Base-by-base conservation (phyloP, 306 rosid genomes). In the Benincasa hispida region DNA sequence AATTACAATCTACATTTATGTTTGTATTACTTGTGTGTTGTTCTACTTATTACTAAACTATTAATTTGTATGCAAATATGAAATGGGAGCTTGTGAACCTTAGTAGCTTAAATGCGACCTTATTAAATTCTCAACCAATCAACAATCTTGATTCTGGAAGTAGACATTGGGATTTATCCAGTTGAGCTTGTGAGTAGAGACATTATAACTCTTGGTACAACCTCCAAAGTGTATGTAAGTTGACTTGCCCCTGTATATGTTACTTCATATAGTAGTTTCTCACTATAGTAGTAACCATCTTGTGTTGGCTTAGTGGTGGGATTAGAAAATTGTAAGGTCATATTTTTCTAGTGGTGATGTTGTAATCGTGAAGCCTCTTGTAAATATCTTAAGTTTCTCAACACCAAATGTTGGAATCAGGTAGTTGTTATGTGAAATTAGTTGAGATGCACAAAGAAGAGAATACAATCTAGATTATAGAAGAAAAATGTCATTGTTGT, bases 101-200 rank as follows among this genome's bases (percentile, higher is more conserved):
- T 96, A 98, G 99, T 42, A 95, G 99, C 87, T 82, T 95, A 66
- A 95, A 95, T 83, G 99, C 98, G 76, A 95, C 98, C 39, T 82
- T 88, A 55, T 61, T 95, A 79, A 95, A 95, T 81, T 90, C 96
- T 78, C 86, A 15, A 79, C 82, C 92, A 60, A 88, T 95, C 82
- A 85, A 84, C 77, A 91, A 83, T 87, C 88, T 89, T 42, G 93
- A 92, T 74, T 70, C 84, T 78, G 89, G 81, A 83, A 85, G 86
- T 77, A 88, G 99, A 90, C 85, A 75, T 50, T 86, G 98, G 99
- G 93, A 98, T n/a, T 75, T 87, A 82, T 35, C 88, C 92, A 19
- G 54, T 78, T 60, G 93, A 76, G 84, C 91, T 95, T 80, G 87
- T 87, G 54, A 89, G 82, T 87, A 96, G 98, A 84, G 97, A 95